Base-by-base conservation (phyloP, 371 early-diverging fungal species). In the Apophysomyces sp. region DNA sequence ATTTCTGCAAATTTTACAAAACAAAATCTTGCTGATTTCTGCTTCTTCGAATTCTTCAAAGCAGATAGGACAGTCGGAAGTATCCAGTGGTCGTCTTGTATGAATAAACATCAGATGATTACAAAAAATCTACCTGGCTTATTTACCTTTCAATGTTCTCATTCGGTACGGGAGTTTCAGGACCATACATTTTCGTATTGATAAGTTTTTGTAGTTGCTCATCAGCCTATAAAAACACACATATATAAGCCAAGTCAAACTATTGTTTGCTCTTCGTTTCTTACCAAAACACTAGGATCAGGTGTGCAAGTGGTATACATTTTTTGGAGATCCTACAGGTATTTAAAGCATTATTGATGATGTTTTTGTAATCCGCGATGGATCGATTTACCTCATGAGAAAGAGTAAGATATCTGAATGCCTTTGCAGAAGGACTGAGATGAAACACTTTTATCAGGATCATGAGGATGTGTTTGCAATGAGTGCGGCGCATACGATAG, bases 1-100 rank as follows among this genome's bases (percentile, higher is more conserved):
- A 18, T 77, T 77, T 13, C 74, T 70, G 37, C 78, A 77, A 0
- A 57, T 57, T 24, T 59, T 61, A 39, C 78, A 77, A 27, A 64
- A 77, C 12, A 58, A 51, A 55, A 71, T 74, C 0, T 7, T 16
- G 13, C 36, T 24, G 3, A 67, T 62, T 6, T 66, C 55, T 4
- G 21, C 51, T 40, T 72, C 64, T 58, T 69, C 64, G 49, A 77
- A 77, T 18, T 54, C 61, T 53, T 77, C 78, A 39, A 71, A 77
- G 32, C 78, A 77, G 9, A 77, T 68, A 11, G 78, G 78, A 37
- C 78, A 77, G 29, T 77, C 78, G 0, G 74, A 71, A 0, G 63
- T 67, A 55, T 69, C 69, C 39, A 77, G 44, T 13, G 78, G 63
- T n/a, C 72, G 71, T 28, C 71, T 65, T 34, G 37, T 60, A 3